A percentile compares a stretch with the other conserved stretches of the same genome.
Evolutionary conservation across 192 early-diverging fungal species (phyloP).

Genomic region (Backusella sp.): DNA sequence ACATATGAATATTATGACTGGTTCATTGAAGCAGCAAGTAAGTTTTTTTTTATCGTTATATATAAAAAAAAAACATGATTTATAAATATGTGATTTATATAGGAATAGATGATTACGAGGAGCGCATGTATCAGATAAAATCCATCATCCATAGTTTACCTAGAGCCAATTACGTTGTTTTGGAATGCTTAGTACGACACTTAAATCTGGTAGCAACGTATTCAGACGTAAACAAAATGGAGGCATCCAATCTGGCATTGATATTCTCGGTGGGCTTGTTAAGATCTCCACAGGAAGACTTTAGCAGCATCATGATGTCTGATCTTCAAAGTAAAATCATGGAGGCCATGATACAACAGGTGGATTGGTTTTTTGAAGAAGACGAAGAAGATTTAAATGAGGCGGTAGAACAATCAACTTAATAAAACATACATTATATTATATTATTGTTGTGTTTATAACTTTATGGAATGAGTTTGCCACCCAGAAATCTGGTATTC

Average conservation of each 20-base stretch:
- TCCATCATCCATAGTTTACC: slow-evolving; percentile 67
- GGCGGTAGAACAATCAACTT: neutral
- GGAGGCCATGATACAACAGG: slow-evolving; percentile 68
- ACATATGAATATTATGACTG: slow-evolving; percentile 67
- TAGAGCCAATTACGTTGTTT: slow-evolving; percentile 51
- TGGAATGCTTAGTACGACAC: slow-evolving; percentile 65
- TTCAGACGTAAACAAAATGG: slow-evolving; percentile 85
- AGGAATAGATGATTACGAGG: slow-evolving; percentile 63
- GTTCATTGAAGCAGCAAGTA: slow-evolving; percentile 66
- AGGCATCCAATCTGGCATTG: slow-evolving; percentile 82
- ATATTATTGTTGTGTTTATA: no score
- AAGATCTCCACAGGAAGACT: slow-evolving; percentile 50
- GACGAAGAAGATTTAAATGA: neutral
- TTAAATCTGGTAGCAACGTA: slow-evolving; percentile 62
- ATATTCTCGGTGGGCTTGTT: slow-evolving; percentile 86
- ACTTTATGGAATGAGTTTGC: neutral
- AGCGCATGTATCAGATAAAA: slow-evolving; percentile 66
- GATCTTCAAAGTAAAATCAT: slow-evolving; percentile 69
- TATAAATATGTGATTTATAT: neutral
- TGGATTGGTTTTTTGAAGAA: slow-evolving; percentile 57
- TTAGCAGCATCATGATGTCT: slow-evolving; percentile 66
- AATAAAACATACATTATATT: neutral
- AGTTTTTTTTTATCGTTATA: neutral
- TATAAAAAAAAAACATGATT: no score
- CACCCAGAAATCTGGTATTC: no score